Evolutionary conservation across 2,329 filamentous ascomycete species (phyloP), one percentile per base, ranked within the genome.

Genomic region (Xylaria multiplex): DNA sequence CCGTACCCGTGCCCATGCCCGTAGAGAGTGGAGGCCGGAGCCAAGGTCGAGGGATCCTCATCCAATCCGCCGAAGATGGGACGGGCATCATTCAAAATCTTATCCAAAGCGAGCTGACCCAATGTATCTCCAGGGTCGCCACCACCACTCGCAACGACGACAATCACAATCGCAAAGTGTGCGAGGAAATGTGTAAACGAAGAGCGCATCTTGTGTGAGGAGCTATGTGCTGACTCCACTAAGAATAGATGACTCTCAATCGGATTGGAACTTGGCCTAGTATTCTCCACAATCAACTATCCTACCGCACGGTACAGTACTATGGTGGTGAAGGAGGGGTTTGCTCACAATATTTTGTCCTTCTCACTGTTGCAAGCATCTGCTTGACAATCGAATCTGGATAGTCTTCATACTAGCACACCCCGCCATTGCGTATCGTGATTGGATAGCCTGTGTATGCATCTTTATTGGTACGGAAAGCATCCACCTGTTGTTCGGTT

Each of bases 61-160:
- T 73, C 74, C 4, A 60, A 30, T 13, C 70, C 16, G 13, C 83
- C 83, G 68, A 84, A 81, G 22, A 84, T 77, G 13, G 82, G 80
- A 1, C 77, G 73, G 16, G 80, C 80, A 70, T 82, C 78, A 13
- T 67, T 42, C 2, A 84, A 77, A 11, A 83, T 75, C 62, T 83
- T 82, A 43, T 79, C 71, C 7, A 83, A 73, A 2, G 81, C 81
- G 37, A 79, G 71, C 14, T 77, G 67, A n/a, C 72, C 73, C 13
- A 82, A 27, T 13, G 70, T 13, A 45, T 50, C 27, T 14, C 49
- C 42, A 13, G 27, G 45, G 22, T 37, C n/a, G 43, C 8, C 43
- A 14, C 27, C 60, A 35, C 42, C 27, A 40, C 24, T 55, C 30
- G 54, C 59, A 19, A 52, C 45, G 19, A 56, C 19, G 4, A 52